Base-by-base conservation (phyloP, 805 yeast species). In the Starmera caribaea region DNA sequence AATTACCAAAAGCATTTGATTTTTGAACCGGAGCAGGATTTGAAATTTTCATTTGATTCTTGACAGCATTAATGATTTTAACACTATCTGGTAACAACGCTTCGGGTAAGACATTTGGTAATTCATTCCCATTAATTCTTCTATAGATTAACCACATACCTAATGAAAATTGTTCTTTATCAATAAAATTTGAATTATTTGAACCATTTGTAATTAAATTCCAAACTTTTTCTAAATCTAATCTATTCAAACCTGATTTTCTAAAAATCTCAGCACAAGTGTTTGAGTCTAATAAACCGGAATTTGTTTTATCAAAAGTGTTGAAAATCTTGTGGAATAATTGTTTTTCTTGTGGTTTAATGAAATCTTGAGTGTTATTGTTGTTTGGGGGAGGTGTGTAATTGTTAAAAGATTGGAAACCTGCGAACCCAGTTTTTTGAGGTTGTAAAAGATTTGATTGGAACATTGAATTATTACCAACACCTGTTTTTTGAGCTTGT, bases 101-200 rank as follows among this genome's bases (percentile, higher is more conserved):
- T 3, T 94, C 87, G 3, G 97, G 97, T 39, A 90, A 70, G 40
- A 78, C 67, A 36, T 69, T 56, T 17, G 98, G 98, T 38, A 92
- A 63, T n/a, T 82, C 86, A 46, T 75, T 77, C 3, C 97, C 97
- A 54, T 88, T 89, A 55, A 90, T 66, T 45, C 90, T 74, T 58
- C 96, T 76, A 63, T 92, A 90, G 34, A 90, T 90, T 43, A 90
- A 69, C 68, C 94, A 97, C 97, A 90, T 92, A 28, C 97, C 97
- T 30, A 92, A 88, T 0, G 96, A 82, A 65, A 90, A 92, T 59
- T 87, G 95, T 57, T 90, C 96, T 52, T 76, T 79, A 57, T 85
- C 84, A 48, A 90, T 74, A 21, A 21, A 21, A 21, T 21, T 21
- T 55, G 75, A 78, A 5, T 97, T 96, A 40, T 81, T 72, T 58